Conservation (phyloP, 2,329 filamentous ascomycete species). For the Ustilaginoidea virens region DNA sequence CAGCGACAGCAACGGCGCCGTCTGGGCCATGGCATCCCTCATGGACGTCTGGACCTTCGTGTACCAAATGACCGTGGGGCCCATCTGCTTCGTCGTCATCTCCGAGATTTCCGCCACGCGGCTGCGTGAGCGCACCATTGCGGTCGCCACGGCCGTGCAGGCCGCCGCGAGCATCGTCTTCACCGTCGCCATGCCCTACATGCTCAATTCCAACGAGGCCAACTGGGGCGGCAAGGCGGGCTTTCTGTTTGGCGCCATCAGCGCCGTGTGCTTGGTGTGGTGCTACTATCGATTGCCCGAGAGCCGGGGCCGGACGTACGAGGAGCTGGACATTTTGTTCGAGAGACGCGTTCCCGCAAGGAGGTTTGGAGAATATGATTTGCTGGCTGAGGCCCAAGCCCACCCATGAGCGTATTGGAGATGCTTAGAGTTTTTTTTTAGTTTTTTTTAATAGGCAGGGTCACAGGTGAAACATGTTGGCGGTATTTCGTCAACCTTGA, state of each 20-base stretch:
- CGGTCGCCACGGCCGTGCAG: slow-evolving; percentile 13
- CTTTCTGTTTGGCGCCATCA: slow-evolving; percentile 14
- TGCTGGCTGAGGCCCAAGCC: slow-evolving; percentile 6
- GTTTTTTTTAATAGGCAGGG: too few relatives aligned
- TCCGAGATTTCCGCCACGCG: slow-evolving; percentile 22
- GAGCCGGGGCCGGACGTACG: slow-evolving; percentile 14
- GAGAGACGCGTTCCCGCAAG: slow-evolving; percentile 7
- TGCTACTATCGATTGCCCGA: slow-evolving; percentile 16
- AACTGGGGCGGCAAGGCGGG: slow-evolving; percentile 17
- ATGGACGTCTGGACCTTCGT: slow-evolving; percentile 25
- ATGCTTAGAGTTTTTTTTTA: too few relatives aligned
- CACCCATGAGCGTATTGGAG: background rate
- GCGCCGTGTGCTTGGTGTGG: slow-evolving; percentile 10
- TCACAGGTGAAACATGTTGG: too few relatives aligned
- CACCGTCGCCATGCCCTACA: slow-evolving; percentile 15
- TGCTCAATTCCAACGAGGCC: slow-evolving; percentile 16
- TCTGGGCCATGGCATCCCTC: slow-evolving; percentile 23
- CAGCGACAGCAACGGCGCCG: slow-evolving; percentile 14
- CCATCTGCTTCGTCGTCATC: slow-evolving; percentile 25
- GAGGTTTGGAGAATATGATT: slow-evolving; percentile 7
- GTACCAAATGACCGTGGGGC: slow-evolving; percentile 25
- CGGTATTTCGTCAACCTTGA: too few relatives aligned
- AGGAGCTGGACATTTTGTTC: slow-evolving; percentile 17
- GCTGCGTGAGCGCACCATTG: slow-evolving; percentile 16
- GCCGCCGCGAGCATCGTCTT: slow-evolving; percentile 12